Evolutionary conservation across 345 rosid genomes (phyloP).

Genomic region (Pistacia vera): DNA sequence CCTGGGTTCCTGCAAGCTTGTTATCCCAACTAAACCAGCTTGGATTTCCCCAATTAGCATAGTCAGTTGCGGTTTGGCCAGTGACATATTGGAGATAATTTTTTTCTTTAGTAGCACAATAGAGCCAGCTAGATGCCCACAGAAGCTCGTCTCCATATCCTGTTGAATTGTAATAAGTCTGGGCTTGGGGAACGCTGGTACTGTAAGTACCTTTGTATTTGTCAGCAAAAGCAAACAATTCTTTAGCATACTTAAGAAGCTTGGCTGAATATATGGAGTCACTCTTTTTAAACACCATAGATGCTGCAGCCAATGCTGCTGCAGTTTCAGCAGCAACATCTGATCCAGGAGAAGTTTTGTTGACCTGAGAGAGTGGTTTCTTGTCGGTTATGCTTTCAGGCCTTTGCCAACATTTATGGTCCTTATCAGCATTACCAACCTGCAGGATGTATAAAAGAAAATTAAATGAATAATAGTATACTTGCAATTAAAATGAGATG

Average conservation of each 20-base stretch:
- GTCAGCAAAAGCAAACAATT: slow-evolving; percentile 83
- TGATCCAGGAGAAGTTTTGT: slow-evolving; percentile 65
- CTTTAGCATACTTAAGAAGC: slow-evolving; percentile 76
- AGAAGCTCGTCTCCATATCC: slow-evolving; percentile 89
- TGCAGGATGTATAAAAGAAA: slow-evolving; percentile 14
- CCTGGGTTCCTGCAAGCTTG: slow-evolving; percentile 93
- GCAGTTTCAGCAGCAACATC: slow-evolving; percentile 98
- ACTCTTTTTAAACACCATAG: slow-evolving; percentile 75
- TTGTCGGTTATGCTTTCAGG: slow-evolving; percentile 78
- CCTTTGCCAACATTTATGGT: slow-evolving; percentile 91
- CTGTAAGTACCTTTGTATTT: slow-evolving; percentile 62
- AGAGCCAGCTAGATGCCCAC: slow-evolving; percentile 97
- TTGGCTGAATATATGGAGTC: slow-evolving; percentile 61
- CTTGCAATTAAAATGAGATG: too few relatives aligned
- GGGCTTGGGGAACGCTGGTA: slow-evolving; percentile 58
- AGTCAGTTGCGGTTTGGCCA: slow-evolving; percentile 50
- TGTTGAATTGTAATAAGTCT: slow-evolving; percentile 71
- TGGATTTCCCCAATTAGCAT: slow-evolving; percentile 69
- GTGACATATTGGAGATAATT: slow-evolving; percentile 67
- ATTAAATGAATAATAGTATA: too few relatives aligned
- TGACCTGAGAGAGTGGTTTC: slow-evolving; percentile 75
- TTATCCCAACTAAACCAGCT: slow-evolving; percentile 99
- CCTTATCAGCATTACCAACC: slow-evolving; percentile 84
- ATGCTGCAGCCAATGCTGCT: slow-evolving; percentile 92
- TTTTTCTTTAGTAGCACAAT: slow-evolving; percentile 76